phyloP scores from a whole-genome alignment of 2,329 filamentous ascomycete species.

The Aspergillus ibericus region DNA sequence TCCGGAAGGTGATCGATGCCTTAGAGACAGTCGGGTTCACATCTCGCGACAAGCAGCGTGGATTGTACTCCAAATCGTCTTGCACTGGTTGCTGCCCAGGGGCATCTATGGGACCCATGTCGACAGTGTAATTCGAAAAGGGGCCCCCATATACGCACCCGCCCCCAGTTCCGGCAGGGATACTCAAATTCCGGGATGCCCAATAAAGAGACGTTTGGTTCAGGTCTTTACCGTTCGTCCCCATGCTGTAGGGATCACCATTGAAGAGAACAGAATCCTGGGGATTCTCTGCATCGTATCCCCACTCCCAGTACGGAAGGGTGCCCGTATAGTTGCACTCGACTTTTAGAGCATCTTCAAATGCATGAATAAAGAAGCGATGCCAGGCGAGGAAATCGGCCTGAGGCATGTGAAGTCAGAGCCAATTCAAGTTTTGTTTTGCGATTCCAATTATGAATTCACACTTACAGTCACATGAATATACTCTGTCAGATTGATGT shows the following conservation, averaged over 20 bases:
- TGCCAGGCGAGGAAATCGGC: constrained; percentile 12
- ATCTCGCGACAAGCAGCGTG: constrained; percentile 6
- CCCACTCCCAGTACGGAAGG: constrained; percentile 11
- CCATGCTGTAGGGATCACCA: constrained; percentile 1
- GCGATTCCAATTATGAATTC: too few species aligned
- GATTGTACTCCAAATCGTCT: constrained; percentile 9
- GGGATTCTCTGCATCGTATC: background rate
- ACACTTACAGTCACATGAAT: background rate
- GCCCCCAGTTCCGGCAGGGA: background rate
- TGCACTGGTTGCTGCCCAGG: background rate
- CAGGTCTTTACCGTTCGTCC: background rate
- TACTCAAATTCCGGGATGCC: background rate
- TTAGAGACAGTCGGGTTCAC: background rate
- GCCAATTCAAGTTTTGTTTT: background rate
- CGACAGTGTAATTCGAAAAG: constrained; percentile 8
- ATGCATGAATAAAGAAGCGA: constrained; percentile 5
- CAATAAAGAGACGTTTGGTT: background rate
- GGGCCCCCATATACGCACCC: constrained; percentile 9
- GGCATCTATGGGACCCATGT: constrained; percentile 3
- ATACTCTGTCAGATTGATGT: background rate
- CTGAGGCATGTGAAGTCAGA: background rate
- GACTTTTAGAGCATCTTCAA: constrained; percentile 1
- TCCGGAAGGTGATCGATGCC: background rate
- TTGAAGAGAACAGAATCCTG: constrained; percentile 4
- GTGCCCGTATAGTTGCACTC: constrained; percentile 9